phyloP scores from a whole-genome alignment of 805 yeast species.

The Candida manassasensis region DNA sequence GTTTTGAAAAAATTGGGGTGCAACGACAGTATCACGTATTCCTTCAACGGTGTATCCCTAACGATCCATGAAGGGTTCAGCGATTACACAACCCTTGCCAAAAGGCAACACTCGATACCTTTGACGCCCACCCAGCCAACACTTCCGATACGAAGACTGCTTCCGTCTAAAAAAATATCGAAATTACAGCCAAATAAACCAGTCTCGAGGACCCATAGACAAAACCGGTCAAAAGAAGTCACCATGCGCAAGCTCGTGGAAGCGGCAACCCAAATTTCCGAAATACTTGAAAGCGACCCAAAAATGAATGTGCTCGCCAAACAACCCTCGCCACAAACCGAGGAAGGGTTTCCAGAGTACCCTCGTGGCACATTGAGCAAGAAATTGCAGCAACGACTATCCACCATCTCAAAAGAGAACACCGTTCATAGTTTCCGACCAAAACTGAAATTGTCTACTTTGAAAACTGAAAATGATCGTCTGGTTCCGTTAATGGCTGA shows the following conservation, averaged over 20 bases:
- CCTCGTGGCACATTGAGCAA: neutral
- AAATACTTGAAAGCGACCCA: neutral
- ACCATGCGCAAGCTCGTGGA: no score
- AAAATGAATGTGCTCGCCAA: neutral
- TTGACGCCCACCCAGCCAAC: neutral
- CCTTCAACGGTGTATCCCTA: conserved; percentile 13
- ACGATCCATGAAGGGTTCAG: conserved; percentile 14
- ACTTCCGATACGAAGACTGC: neutral
- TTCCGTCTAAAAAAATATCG: neutral
- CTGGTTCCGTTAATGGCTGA: no score
- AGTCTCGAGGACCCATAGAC: neutral
- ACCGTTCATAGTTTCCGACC: neutral
- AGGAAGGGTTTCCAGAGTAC: neutral
- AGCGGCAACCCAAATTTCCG: neutral
- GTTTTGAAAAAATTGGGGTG: conserved; percentile 15
- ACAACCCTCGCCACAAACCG: neutral
- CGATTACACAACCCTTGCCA: no score
- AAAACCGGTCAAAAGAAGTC: no score
- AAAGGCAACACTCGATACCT: no score
- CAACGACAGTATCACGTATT: conserved; percentile 9
- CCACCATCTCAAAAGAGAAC: neutral
- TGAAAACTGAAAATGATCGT: no score
- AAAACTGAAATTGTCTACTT: neutral
- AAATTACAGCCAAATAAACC: neutral
- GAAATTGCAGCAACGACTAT: neutral